Conservation (phyloP, 768 basidiomycete species). For the Suillus plorans region DNA sequence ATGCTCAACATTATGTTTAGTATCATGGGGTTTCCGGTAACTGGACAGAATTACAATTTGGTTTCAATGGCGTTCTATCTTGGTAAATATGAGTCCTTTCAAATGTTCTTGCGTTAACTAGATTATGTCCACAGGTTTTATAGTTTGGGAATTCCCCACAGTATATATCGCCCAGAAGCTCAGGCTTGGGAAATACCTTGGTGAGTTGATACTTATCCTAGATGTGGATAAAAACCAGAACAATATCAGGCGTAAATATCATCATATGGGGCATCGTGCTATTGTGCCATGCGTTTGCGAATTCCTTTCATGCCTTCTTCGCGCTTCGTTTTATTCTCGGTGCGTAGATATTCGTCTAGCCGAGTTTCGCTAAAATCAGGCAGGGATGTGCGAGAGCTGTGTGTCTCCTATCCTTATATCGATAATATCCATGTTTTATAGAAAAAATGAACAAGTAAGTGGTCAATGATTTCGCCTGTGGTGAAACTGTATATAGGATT, state of each 20-base stretch:
- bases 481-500: neutral
- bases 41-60: constrained; percentile 52
- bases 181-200: constrained; percentile 37
- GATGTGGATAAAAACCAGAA: neutral
- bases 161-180: constrained; percentile 40
- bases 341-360: constrained; percentile 8
- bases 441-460: constrained; percentile 38
- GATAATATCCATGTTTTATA: constrained; percentile 39
- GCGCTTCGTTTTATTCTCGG: constrained; percentile 39
- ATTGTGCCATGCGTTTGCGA: constrained; percentile 33
- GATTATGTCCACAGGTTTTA: constrained; percentile 21
- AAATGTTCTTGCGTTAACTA: neutral
- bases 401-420: constrained; percentile 41
- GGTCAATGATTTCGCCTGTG: neutral
- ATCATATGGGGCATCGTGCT: constrained; percentile 39
- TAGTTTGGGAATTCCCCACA: constrained; percentile 41
- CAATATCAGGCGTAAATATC: constrained; percentile 32
- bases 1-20: constrained; percentile 12
- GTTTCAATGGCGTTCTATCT: constrained; percentile 62
- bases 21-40: constrained; percentile 31
- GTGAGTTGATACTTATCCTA: constrained; percentile 17
- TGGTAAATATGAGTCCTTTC: constrained; percentile 31
- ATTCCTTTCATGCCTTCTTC: constrained; percentile 38
- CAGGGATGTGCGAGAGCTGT: constrained; percentile 38
- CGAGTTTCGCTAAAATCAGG: constrained; percentile 11